Percentiles rank a stretch among this genome's conserved stretches.
phyloP scores from a whole-genome alignment of 805 yeast species.

The Grigorovia yakushimaensis region DNA sequence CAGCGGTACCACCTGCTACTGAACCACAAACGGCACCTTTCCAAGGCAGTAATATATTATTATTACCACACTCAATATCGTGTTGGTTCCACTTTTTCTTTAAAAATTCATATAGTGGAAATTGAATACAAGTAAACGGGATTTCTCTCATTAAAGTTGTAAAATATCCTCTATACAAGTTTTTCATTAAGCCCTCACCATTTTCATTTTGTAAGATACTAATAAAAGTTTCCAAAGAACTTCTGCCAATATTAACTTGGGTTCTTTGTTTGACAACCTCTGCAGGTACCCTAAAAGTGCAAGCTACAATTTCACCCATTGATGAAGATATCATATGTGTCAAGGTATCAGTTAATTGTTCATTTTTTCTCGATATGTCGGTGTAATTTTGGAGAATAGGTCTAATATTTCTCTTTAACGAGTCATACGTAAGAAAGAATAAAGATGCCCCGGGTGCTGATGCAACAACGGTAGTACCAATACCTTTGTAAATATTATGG shows the following conservation, averaged over 20 bases:
- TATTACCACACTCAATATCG: conserved; percentile 28
- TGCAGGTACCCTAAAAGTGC: conserved; percentile 90
- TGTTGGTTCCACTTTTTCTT: conserved; percentile 47
- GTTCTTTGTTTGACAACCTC: conserved; percentile 94
- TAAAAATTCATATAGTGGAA: conserved; percentile 82
- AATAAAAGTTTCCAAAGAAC: conserved; percentile 60
- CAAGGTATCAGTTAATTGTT: conserved; percentile 31
- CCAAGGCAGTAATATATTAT: conserved; percentile 35
- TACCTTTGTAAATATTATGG: conserved; percentile 80
- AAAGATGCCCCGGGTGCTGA: conserved; percentile 84
- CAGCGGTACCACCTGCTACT: conserved; percentile 73
- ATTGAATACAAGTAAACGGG: conserved; percentile 93
- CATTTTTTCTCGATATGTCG: conserved; percentile 5
- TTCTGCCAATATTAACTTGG: conserved; percentile 50
- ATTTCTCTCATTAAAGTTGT: conserved; percentile 91
- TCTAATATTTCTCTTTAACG: conserved; percentile 42
- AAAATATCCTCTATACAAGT: conserved; percentile 87
- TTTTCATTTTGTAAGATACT: conserved; percentile 50
- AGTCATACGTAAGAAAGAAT: conserved; percentile 78
- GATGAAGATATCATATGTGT: conserved; percentile 86
- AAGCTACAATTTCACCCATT: conserved; percentile 85
- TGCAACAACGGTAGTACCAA: conserved; percentile 89
- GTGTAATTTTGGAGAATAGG: conserved; percentile 19
- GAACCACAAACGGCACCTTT: conserved; percentile 83
- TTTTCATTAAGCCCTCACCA: conserved; percentile 70